phyloP scores from a whole-genome alignment of 306 rosid genomes.

The Hippophae gyantsensis region DNA sequence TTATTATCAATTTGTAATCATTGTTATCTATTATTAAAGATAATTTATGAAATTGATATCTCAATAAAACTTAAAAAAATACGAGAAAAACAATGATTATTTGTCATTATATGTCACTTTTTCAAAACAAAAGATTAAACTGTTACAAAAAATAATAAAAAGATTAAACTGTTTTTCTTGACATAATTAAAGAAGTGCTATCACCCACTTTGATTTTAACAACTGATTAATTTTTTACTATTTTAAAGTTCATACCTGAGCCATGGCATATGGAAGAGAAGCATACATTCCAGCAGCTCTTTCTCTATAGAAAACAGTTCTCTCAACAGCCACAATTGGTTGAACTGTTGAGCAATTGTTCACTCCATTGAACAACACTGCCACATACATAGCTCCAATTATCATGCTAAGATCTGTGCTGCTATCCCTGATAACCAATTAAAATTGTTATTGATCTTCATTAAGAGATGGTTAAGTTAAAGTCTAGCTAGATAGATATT shows the following conservation, averaged over 20 bases:
- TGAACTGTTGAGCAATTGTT: constrained; percentile 53
- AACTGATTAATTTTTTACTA: too few relatives aligned
- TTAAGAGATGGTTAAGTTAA: neutral
- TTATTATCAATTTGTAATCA: too few relatives aligned
- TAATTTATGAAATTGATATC: too few relatives aligned
- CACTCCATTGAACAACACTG: constrained; percentile 55
- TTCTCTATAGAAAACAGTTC: constrained; percentile 74
- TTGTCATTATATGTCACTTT: too few relatives aligned
- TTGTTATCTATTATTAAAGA: too few relatives aligned
- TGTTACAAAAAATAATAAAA: too few relatives aligned
- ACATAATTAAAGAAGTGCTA: too few relatives aligned
- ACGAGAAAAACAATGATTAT: too few relatives aligned
- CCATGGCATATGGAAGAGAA: constrained; percentile 55
- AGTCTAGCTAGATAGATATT: neutral
- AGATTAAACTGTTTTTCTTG: too few relatives aligned
- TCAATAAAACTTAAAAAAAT: too few relatives aligned
- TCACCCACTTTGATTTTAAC: too few relatives aligned
- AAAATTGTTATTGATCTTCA: neutral
- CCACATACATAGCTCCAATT: constrained; percentile 62
- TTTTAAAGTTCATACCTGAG: constrained; percentile 30
- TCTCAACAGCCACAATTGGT: constrained; percentile 57
- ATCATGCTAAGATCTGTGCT: constrained; percentile 45
- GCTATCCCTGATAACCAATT: neutral
- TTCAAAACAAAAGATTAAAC: too few relatives aligned
- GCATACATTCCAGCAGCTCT: constrained; percentile 85